A percentile compares a stretch with the other conserved stretches of the same genome.
phyloP scores from a whole-genome alignment of 441 rosid species.

The Aquilaria agallochum region DNA sequence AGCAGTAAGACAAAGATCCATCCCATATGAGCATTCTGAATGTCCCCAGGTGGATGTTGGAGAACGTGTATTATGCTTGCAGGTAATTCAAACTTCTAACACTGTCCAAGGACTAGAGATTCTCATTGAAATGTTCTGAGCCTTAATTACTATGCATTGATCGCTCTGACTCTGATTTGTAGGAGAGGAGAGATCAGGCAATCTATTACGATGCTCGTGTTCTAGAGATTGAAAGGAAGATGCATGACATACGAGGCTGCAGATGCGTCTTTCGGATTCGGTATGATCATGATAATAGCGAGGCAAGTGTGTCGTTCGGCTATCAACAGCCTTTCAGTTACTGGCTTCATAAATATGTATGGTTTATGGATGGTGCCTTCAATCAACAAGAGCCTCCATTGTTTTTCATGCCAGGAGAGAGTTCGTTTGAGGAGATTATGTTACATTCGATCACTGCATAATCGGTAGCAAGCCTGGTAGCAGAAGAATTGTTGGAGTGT shows the following conservation, averaged over 20 bases:
- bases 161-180: constrained; percentile 2
- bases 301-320: constrained; percentile 27
- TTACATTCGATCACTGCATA: no score
- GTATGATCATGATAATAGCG: constrained; percentile 45
- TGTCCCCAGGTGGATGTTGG: constrained; percentile 51
- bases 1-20: constrained; percentile 51
- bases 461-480: no score
- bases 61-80: constrained; percentile 58
- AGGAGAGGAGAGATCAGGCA: constrained; percentile 64
- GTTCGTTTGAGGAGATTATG: constrained; percentile 35
- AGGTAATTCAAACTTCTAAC: constrained; percentile 28
- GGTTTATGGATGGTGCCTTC: background rate
- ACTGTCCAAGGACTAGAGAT: no score
- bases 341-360: background rate
- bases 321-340: background rate
- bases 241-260: constrained; percentile 68
- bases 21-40: constrained; percentile 57
- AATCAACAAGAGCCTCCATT: background rate
- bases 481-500: no score
- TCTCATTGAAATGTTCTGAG: no score
- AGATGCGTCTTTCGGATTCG: constrained; percentile 50
- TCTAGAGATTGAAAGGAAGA: constrained; percentile 41
- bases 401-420: constrained; percentile 29
- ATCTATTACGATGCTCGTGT: constrained; percentile 56
- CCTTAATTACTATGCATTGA: no score